Base-by-base conservation (phyloP, 1,284 basidiomycete genomes). In the Vanrija sp. region DNA sequence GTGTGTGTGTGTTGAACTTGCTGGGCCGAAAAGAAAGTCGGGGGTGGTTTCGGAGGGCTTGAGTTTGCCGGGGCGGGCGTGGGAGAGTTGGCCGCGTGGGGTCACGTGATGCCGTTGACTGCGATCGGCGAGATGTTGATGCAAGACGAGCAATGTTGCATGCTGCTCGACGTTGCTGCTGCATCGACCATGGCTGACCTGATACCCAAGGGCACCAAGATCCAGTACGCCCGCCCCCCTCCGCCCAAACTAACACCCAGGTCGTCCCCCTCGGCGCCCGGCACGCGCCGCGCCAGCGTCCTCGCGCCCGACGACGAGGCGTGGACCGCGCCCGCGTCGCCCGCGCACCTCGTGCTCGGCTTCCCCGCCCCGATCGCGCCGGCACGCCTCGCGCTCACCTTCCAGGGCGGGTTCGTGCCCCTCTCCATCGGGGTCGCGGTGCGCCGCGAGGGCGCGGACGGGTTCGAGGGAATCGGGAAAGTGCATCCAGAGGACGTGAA, bases 361-460 rank as follows among this genome's bases (percentile, higher is more conserved):
- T 73, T 75, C 56, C 64, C 70, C 3, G 27, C 50, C 0, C 64
- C 72, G 2, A 46, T 73, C n/a, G 38, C 45, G 3, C 70, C 71
- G 0, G 61, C 62, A 5, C 64, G 67, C 27, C 43, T 77, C 8
- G 68, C 69, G 2, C 49, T 76, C 19, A 75, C 73, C 1, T 77
- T 76, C 52, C 75, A 76, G 49, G 76, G 76, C 35, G 76, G 76
- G 0, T 77, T 77, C 49, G 70, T 71, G 1, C 70, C 66, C 0
- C 73, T 68, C 2, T 45, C 65, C 3, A 53, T 63, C 6, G 46
- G 49, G 3, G 54, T 76, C 0, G 69, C 63, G 51, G 52, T 71
- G 0, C 57, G 54, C 12, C 51, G 51, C 35, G 54, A 58, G 8
- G 50, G 52, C 24, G 60, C 62, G 2, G 47, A 66, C 49, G 67